phyloP scores from a whole-genome alignment of 1,284 basidiomycete species.

The Trichosporon inkin region DNA sequence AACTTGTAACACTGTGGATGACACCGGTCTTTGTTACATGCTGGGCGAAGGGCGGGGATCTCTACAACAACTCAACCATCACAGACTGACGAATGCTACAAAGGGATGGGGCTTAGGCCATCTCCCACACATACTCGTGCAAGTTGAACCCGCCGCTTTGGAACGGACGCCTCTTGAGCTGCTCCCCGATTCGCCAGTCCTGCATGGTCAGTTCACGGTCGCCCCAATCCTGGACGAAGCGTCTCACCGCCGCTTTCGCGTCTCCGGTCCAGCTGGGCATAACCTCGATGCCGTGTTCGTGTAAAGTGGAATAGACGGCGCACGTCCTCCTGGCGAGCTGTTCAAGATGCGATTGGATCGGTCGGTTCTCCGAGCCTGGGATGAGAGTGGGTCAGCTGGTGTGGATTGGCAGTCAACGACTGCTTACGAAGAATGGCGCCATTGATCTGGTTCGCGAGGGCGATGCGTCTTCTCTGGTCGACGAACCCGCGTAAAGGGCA shows the following conservation, averaged over 20 bases:
- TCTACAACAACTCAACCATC: not conserved
- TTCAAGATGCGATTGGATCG: slow-evolving; percentile 33
- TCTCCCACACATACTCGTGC: slow-evolving; percentile 24
- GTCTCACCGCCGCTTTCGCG: slow-evolving; percentile 15
- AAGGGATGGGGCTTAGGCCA: slow-evolving; percentile 1
- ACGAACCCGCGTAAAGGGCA: slow-evolving; percentile 46
- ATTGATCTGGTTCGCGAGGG: slow-evolving; percentile 47
- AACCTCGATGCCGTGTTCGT: slow-evolving; percentile 31
- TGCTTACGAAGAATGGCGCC: slow-evolving; percentile 48
- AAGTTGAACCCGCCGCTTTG: slow-evolving; percentile 20
- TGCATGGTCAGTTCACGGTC: not conserved
- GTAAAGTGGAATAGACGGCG: slow-evolving; percentile 32
- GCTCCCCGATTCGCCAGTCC: slow-evolving; percentile 22
- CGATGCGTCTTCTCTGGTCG: slow-evolving; percentile 42
- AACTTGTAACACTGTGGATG: too few species aligned
- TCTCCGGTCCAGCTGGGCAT: slow-evolving; percentile 35
- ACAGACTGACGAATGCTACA: not conserved
- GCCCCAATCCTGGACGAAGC: too few species aligned
- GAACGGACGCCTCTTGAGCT: slow-evolving; percentile 25
- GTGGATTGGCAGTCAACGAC: not conserved
- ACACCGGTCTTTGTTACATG: not conserved
- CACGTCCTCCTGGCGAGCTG: slow-evolving; percentile 29
- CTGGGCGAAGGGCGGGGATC: not conserved
- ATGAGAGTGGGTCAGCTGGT: not conserved
- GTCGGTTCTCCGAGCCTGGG: slow-evolving; percentile 30